These are phyloP conservation scores for Sphagnum fallax DNA, from an alignment of 228 moss, liverwort and hornwort species.

Conservation along the genomic window DNA sequence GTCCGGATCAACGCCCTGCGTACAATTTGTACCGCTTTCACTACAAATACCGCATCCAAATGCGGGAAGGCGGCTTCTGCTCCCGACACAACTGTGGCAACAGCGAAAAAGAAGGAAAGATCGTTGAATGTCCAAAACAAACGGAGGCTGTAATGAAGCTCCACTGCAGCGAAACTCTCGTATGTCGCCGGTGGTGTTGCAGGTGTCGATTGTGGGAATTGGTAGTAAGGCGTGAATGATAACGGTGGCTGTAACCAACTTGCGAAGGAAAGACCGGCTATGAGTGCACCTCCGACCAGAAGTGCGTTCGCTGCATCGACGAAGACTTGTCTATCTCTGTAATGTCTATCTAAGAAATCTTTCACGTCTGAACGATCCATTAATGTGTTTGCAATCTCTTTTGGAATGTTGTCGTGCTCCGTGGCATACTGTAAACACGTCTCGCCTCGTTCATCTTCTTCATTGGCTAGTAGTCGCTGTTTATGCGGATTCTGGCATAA, in stretches of 20 bases:
- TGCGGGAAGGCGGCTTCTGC: slow-evolving; percentile 17
- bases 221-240: slow-evolving; percentile 15
- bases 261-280: slow-evolving; percentile 21
- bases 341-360: slow-evolving; percentile 5
- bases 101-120: slow-evolving; percentile 26
- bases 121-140: slow-evolving; percentile 24
- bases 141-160: slow-evolving; percentile 13
- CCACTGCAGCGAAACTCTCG: slow-evolving; percentile 24
- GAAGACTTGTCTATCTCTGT: slow-evolving; percentile 7
- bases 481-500: slow-evolving; percentile 1
- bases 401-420: slow-evolving; percentile 5
- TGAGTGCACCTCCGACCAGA: slow-evolving; percentile 19
- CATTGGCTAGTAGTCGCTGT: slow-evolving; percentile 17
- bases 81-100: slow-evolving; percentile 19
- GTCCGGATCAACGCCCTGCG: slow-evolving; percentile 17
- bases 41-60: neutral
- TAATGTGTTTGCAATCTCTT: slow-evolving; percentile 6
- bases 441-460: slow-evolving; percentile 5
- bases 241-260: slow-evolving; percentile 39
- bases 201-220: neutral
- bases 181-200: slow-evolving; percentile 13
- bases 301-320: slow-evolving; percentile 20
- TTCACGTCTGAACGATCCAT: slow-evolving; percentile 3
- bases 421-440: neutral
- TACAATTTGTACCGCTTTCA: slow-evolving; percentile 29